Conservation (phyloP, 2,329 filamentous ascomycete genomes). For the Ophiostoma ips region DNA sequence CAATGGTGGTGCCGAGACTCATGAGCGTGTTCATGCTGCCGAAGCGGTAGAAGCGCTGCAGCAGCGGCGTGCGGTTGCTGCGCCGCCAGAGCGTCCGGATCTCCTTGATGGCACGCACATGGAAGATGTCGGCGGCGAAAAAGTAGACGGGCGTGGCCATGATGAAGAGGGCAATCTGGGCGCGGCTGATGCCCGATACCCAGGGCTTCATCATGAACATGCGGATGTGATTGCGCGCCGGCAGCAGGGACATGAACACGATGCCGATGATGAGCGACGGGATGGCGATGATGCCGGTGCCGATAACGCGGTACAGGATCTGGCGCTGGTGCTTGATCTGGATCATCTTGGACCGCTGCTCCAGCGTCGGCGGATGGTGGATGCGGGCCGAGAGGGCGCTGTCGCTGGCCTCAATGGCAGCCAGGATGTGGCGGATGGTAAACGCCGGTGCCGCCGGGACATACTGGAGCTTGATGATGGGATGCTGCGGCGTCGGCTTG, state of each 20-base stretch:
- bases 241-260: conserved; percentile 75
- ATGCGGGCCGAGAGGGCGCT: conserved; percentile 52
- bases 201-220: conserved; percentile 57
- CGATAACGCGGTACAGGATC: conserved; percentile 54
- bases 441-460: conserved; percentile 51
- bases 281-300: conserved; percentile 57
- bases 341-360: conserved; percentile 65
- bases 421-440: conserved; percentile 62
- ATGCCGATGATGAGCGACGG: conserved; percentile 81
- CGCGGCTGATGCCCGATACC: conserved; percentile 57
- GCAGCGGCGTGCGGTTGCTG: conserved; percentile 56
- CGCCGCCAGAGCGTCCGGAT: conserved; percentile 63
- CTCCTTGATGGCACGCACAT: conserved; percentile 65
- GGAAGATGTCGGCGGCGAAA: conserved; percentile 74
- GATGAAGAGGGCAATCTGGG: conserved; percentile 67
- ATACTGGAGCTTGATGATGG: conserved; percentile 60
- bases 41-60: conserved; percentile 76
- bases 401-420: conserved; percentile 52
- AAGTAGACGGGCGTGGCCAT: conserved; percentile 80
- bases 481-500: conserved; percentile 42
- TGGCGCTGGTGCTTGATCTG: conserved; percentile 54
- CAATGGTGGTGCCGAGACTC: conserved; percentile 74
- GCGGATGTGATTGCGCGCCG: conserved; percentile 41
- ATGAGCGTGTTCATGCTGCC: conserved; percentile 95
- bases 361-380: conserved; percentile 68